Percentiles rank a stretch among this genome's conserved stretches.
Conservation (phyloP, 805 yeast genomes). For the Clavispora vitiphila region DNA sequence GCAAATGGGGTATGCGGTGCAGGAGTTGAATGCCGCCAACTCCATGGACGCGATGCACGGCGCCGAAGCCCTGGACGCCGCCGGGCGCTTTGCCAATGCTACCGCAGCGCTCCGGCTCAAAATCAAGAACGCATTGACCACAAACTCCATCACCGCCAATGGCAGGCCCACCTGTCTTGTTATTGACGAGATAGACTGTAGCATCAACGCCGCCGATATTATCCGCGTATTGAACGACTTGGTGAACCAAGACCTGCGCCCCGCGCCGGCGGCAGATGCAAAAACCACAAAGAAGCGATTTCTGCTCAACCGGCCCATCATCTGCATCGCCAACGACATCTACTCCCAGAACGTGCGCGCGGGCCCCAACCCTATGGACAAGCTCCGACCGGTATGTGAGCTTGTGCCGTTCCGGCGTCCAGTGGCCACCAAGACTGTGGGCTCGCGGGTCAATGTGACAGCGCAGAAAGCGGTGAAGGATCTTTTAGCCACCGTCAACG, state of each 20-base stretch:
- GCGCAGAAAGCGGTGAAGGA: conserved; percentile 35
- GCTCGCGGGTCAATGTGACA: conserved; percentile 21
- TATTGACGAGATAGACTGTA: conserved; percentile 79
- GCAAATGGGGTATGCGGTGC: conserved; percentile 73
- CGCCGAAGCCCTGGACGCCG: conserved; percentile 8
- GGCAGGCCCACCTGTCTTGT: conserved; percentile 73
- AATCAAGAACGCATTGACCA: conserved; percentile 52
- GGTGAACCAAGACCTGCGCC: conserved; percentile 44
- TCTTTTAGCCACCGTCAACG: conserved; percentile 44
- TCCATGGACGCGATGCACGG: conserved; percentile 35
- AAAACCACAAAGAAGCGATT: conserved; percentile 33
- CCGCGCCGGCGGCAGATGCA: not conserved
- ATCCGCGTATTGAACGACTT: conserved; percentile 53
- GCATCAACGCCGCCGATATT: conserved; percentile 33
- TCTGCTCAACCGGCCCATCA: conserved; percentile 69
- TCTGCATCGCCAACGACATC: conserved; percentile 87
- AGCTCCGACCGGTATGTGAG: conserved; percentile 69
- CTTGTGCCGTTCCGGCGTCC: conserved; percentile 63
- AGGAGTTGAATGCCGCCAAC: conserved; percentile 76
- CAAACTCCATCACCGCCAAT: conserved; percentile 54
- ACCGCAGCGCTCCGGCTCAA: conserved; percentile 29
- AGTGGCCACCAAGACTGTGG: conserved; percentile 31
- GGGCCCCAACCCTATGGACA: conserved; percentile 58
- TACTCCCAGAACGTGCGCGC: conserved; percentile 34
- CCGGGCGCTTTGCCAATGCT: conserved; percentile 18